Percentiles rank a stretch among this genome's conserved stretches.
Evolutionary conservation across 768 basidiomycete genomes (phyloP).

Genomic region (Tubosaeta sp.): DNA sequence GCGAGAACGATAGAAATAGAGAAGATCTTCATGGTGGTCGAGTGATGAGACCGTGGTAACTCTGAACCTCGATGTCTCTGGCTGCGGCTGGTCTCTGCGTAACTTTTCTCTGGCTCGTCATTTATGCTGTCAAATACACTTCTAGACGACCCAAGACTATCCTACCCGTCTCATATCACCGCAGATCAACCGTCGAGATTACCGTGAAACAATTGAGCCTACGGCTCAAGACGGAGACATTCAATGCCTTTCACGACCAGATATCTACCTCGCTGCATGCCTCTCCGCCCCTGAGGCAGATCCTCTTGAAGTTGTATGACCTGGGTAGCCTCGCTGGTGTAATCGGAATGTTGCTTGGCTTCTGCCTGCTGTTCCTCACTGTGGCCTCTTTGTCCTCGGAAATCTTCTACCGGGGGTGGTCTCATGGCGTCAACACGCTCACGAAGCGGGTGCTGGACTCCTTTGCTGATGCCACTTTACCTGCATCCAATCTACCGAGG

Average conservation of each 20-base stretch:
- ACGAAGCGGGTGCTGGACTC: constrained; percentile 14
- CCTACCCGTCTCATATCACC: constrained; percentile 20
- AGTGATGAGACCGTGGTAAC: neutral
- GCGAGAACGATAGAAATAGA: constrained; percentile 72
- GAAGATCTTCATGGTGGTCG: constrained; percentile 73
- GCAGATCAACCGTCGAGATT: constrained; percentile 18
- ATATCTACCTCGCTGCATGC: constrained; percentile 35
- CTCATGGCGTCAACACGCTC: constrained; percentile 5
- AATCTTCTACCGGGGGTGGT: constrained; percentile 2
- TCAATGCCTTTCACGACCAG: constrained; percentile 47
- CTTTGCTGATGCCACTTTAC: neutral
- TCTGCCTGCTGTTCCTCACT: constrained; percentile 39
- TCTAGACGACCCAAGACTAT: constrained; percentile 13
- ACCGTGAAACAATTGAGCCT: constrained; percentile 27
- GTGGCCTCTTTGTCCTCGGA: constrained; percentile 16
- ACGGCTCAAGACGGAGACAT: constrained; percentile 44
- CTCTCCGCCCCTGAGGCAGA: constrained; percentile 21
- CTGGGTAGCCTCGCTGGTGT: constrained; percentile 42
- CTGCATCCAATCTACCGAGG: constrained; percentile 7
- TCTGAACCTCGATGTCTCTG: constrained; percentile 15
- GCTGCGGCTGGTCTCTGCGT: constrained; percentile 18
- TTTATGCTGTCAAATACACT: constrained; percentile 24
- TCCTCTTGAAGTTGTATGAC: constrained; percentile 43
- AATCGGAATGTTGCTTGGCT: constrained; percentile 44
- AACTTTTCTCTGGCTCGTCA: constrained; percentile 20